Percentiles rank a stretch among this genome's conserved stretches.
These are phyloP conservation scores for Lipomyces chichibuensis DNA, from an alignment of 805 yeast genomes.

Conservation along the genomic window DNA sequence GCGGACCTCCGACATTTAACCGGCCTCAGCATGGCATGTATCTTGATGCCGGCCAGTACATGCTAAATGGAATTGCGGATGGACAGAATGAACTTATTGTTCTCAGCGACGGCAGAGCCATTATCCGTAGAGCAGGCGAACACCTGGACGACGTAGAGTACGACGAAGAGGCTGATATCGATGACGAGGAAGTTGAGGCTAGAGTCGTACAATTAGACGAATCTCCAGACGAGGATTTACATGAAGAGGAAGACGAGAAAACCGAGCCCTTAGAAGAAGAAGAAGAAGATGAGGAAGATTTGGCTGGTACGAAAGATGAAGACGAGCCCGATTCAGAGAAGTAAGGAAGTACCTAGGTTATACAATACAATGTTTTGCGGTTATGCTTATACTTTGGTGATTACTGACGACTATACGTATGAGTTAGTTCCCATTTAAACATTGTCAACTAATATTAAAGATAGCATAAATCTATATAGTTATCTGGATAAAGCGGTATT, in stretches of 20 bases:
- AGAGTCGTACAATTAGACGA: constrained; percentile 14
- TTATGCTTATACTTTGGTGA: not conserved
- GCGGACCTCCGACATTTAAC: constrained; percentile 27
- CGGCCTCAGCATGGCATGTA: not conserved
- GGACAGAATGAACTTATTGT: constrained; percentile 23
- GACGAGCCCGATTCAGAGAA: not conserved
- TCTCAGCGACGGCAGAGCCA: constrained; percentile 26
- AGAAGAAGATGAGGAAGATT: constrained; percentile 22
- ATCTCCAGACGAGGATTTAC: constrained; percentile 30
- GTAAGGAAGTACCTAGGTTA: not conserved
- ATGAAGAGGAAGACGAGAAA: constrained; percentile 29
- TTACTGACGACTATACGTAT: not conserved
- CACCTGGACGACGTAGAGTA: constrained; percentile 6
- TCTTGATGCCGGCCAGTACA: constrained; percentile 14
- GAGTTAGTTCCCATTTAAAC: not conserved
- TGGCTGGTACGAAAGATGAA: constrained; percentile 8
- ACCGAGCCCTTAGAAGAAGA: constrained; percentile 29
- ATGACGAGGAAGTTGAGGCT: constrained; percentile 1
- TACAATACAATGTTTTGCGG: not conserved
- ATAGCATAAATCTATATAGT: constrained; percentile 2
- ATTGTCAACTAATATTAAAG: not conserved
- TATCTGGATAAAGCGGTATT: not conserved
- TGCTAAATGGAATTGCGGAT: constrained; percentile 11
- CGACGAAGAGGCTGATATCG: constrained; percentile 4
- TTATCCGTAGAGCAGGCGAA: constrained; percentile 17